These are phyloP conservation scores for Daedalea quercina DNA, from an alignment of 768 basidiomycete genomes.

Conservation along the genomic window DNA sequence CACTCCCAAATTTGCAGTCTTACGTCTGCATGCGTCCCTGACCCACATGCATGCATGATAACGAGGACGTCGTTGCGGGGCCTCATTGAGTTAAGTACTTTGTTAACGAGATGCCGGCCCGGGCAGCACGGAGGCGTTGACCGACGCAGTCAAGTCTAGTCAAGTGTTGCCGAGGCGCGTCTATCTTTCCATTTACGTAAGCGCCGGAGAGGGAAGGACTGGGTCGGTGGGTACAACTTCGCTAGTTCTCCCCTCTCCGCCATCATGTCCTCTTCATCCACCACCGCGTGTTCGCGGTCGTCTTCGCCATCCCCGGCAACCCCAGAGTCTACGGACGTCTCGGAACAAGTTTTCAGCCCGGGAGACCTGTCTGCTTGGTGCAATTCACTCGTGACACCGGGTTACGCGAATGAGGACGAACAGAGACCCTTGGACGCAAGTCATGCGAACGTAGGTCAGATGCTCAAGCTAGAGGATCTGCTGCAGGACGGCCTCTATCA, in stretches of 20 bases:
- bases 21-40: too few species aligned
- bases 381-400: slow-evolving; percentile 36
- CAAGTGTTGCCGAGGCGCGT: not conserved
- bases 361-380: slow-evolving; percentile 56
- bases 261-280: slow-evolving; percentile 54
- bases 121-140: too few species aligned
- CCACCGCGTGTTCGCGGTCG: slow-evolving; percentile 57
- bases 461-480: slow-evolving; percentile 67
- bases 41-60: too few species aligned
- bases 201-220: not conserved
- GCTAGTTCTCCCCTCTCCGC: not conserved
- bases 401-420: slow-evolving; percentile 31
- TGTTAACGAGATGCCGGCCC: too few species aligned
- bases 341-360: slow-evolving; percentile 44
- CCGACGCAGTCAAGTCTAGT: too few species aligned
- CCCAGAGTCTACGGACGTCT: slow-evolving; percentile 54
- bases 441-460: slow-evolving; percentile 33
- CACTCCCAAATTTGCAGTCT: too few species aligned
- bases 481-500: slow-evolving; percentile 71
- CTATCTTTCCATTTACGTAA: not conserved
- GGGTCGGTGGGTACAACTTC: not conserved
- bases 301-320: slow-evolving; percentile 68
- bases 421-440: slow-evolving; percentile 35
- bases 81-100: too few species aligned
- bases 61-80: too few species aligned